Evolutionary conservation across 108 stramenopile species (phyloP).

Genomic region (Skeletonema potamos): DNA sequence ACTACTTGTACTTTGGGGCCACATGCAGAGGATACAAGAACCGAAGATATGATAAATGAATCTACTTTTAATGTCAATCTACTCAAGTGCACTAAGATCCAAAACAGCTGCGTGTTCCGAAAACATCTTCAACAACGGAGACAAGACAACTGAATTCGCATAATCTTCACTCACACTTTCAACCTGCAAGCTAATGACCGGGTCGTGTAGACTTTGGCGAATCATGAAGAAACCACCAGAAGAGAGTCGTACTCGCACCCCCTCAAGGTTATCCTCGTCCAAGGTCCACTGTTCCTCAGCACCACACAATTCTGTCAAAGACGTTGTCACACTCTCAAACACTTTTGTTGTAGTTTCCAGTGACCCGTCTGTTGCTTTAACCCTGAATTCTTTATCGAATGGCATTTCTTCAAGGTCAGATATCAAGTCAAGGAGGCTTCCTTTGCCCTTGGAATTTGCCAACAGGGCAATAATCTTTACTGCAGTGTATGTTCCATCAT

Average conservation of each 20-base stretch:
- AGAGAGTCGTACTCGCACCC: constrained; percentile 59
- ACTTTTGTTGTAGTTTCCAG: constrained; percentile 53
- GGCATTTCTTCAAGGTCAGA: constrained; percentile 63
- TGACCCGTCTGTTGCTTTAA: constrained; percentile 58
- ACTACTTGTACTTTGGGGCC: too few species aligned
- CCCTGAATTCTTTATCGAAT: constrained; percentile 65
- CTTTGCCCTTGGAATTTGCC: constrained; percentile 35
- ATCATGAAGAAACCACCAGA: constrained; percentile 84
- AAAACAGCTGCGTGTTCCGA: constrained; percentile 22
- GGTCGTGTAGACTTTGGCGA: constrained; percentile 83
- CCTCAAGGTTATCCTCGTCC: constrained; percentile 79
- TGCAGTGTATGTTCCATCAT: constrained; percentile 90
- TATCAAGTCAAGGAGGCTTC: constrained; percentile 64
- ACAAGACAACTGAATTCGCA: constrained; percentile 40
- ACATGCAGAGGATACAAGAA: too few species aligned
- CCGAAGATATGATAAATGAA: too few species aligned
- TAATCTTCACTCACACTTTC: constrained; percentile 58
- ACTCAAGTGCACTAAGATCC: constrained; percentile 20
- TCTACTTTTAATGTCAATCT: not conserved
- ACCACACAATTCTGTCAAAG: constrained; percentile 24
- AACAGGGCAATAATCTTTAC: constrained; percentile 69
- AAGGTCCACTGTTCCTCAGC: constrained; percentile 48
- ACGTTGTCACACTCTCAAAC: constrained; percentile 49
- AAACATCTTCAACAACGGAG: constrained; percentile 49
- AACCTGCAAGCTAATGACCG: constrained; percentile 77